These are phyloP conservation scores for Powellomyces hirtus DNA, from an alignment of 192 early-diverging fungal species.

Conservation along the genomic window DNA sequence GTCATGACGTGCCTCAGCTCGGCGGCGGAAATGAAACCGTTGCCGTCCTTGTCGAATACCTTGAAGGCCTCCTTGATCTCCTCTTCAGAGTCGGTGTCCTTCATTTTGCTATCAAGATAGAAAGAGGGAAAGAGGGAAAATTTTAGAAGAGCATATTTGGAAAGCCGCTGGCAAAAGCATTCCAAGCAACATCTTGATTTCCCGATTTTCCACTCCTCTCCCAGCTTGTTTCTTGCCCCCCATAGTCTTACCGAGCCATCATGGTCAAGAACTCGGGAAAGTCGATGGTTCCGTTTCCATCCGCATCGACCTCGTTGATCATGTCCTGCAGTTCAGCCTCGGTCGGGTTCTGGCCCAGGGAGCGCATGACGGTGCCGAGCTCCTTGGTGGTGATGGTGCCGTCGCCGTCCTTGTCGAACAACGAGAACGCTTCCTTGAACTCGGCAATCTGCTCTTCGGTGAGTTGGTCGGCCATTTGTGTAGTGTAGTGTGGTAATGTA, in stretches of 20 bases:
- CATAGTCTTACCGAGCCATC: slow-evolving; percentile 74
- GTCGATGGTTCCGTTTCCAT: slow-evolving; percentile 93
- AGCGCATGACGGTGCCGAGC: slow-evolving; percentile 93
- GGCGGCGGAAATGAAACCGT: slow-evolving; percentile 81
- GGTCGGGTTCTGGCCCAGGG: slow-evolving; percentile 88
- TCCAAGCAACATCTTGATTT: too few species aligned
- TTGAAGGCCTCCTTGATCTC: slow-evolving; percentile 94
- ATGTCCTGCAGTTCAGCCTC: slow-evolving; percentile 92
- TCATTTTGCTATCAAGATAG: slow-evolving; percentile 69
- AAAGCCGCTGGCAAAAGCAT: too few species aligned
- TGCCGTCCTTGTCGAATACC: slow-evolving; percentile 51
- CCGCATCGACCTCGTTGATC: slow-evolving; percentile 92
- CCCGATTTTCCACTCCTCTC: too few species aligned
- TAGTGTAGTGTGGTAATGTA: too few species aligned
- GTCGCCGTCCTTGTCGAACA: slow-evolving; percentile 96
- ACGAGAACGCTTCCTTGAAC: slow-evolving; percentile 81
- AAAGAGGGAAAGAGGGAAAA: too few species aligned
- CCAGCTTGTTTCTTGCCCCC: too few species aligned
- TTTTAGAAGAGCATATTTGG: too few species aligned
- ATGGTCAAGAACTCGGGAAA: slow-evolving; percentile 93
- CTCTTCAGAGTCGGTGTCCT: slow-evolving; percentile 77
- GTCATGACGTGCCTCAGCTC: slow-evolving; percentile 92
- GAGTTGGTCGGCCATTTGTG: slow-evolving; percentile 88
- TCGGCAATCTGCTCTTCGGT: slow-evolving; percentile 87
- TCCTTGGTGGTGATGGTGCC: slow-evolving; percentile 92